Conservation (phyloP, 805 yeast genomes). For the Pichia gijzeniarum region DNA sequence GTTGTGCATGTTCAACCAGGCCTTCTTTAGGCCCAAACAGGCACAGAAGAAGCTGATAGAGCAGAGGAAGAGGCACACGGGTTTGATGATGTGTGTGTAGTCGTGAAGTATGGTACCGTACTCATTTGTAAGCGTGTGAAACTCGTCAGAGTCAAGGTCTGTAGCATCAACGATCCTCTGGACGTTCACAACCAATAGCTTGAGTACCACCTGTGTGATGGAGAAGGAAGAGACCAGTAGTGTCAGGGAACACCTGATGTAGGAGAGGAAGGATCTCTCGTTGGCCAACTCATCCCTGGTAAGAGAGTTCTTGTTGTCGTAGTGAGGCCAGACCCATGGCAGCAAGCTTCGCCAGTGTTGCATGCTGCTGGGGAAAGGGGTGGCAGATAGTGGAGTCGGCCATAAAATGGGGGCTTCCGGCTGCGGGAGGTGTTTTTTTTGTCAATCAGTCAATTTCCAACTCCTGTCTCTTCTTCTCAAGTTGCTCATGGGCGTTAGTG, state of each 20-base stretch:
- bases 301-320: constrained; percentile 3
- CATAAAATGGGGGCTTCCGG: too few species aligned
- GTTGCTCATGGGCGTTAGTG: too few species aligned
- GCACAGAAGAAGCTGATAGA: background rate
- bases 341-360: background rate
- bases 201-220: constrained; percentile 1
- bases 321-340: background rate
- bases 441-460: too few species aligned
- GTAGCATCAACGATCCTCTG: background rate
- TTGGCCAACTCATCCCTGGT: constrained; percentile 8
- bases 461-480: background rate
- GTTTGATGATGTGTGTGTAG: background rate
- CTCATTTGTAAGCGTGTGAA: background rate
- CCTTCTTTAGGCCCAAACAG: constrained; percentile 2
- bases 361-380: too few species aligned
- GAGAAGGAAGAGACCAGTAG: constrained; percentile 4
- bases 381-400: too few species aligned
- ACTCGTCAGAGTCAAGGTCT: background rate
- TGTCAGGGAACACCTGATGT: constrained; percentile 1
- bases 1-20: constrained; percentile 5
- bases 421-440: too few species aligned
- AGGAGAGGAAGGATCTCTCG: constrained; percentile 5
- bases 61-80: constrained; percentile 1
- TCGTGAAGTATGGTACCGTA: background rate
- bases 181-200: background rate